Base-by-base conservation (phyloP, 2,329 filamentous ascomycete genomes). In the Pseudogymnoascus sp. region DNA sequence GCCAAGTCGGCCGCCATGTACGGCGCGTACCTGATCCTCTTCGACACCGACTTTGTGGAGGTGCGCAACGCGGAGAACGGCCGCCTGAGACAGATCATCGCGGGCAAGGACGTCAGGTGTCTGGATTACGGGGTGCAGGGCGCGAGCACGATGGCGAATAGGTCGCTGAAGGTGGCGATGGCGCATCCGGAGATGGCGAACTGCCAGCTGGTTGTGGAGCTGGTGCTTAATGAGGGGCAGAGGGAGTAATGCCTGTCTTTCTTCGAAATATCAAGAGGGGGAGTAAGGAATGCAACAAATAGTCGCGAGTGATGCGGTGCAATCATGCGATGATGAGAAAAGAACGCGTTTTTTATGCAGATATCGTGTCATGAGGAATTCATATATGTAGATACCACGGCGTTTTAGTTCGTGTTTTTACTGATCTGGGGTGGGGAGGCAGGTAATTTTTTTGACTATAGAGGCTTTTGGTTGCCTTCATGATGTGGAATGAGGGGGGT, bases 31-130 rank as follows among this genome's bases (percentile, higher is more conserved):
- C 83, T 99, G 4, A 80, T 99, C 7, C 84, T 99, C 4, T 96
- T 97, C 78, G 95, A 97, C 74, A 88, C 90, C 21, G 93, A 97
- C 75, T 99, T 97, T 69, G 91, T 99, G 59, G 95, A 99, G 78
- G 91, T 99, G 62, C 86, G 95, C 62, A 97, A 99, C 71, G 95
- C 95, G 17, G 91, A 97, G 78, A 97, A 97, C 72, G 95, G 95
- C 0, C 84, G 96, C 19, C 76, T 99, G 67, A 85, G 95, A 70
- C 95, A 99, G 78, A 95, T 99, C 64, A 96, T 99, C 69, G 88
- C 92, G 0, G 95, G 95, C 0, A 83, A 90, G 66, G 93, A 97
- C 72, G 91, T 99, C 59, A 88, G 89, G 67, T 91, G 93, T 69
- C 81, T 99, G 9, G 96, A 99, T 74, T 92, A 96, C 71, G 92